Conservation (phyloP, 768 basidiomycete species). For the Psilocybe cyanescens region DNA sequence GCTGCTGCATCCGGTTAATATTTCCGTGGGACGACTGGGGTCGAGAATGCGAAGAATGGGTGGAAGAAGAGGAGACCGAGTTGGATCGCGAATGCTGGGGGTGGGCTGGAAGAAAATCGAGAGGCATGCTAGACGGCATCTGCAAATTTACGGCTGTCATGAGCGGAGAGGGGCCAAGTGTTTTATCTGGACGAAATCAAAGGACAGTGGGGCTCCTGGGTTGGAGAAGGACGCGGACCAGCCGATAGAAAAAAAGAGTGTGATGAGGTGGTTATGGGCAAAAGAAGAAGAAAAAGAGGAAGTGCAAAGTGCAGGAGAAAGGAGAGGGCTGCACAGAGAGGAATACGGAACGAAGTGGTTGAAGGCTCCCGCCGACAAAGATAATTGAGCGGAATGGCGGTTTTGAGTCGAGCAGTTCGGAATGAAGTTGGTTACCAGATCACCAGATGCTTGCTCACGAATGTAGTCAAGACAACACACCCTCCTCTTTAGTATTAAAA, state of each 20-base stretch:
- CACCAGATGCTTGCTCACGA: slow-evolving; percentile 25
- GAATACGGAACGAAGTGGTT: slow-evolving; percentile 29
- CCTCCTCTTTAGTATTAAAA: slow-evolving; percentile 18
- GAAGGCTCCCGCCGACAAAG: slow-evolving; percentile 35
- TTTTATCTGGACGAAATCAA: slow-evolving; percentile 18
- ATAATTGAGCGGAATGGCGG: slow-evolving; percentile 39
- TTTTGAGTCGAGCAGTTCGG: slow-evolving; percentile 28
- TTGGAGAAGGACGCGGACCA: slow-evolving; percentile 53
- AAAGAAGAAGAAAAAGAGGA: slow-evolving; percentile 28
- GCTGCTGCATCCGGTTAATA: slow-evolving; percentile 57
- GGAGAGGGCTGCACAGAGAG: slow-evolving; percentile 21
- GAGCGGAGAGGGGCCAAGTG: slow-evolving; percentile 14
- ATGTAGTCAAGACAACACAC: slow-evolving; percentile 48
- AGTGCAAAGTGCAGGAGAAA: slow-evolving; percentile 19
- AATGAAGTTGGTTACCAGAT: slow-evolving; percentile 41
- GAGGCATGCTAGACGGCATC: slow-evolving; percentile 65
- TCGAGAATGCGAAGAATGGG: slow-evolving; percentile 72
- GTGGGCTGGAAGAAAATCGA: slow-evolving; percentile 71
- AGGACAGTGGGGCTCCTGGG: slow-evolving; percentile 30
- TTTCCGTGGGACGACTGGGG: slow-evolving; percentile 79
- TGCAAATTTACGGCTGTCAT: slow-evolving; percentile 82
- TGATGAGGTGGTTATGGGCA: slow-evolving; percentile 25
- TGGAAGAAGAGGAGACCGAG: slow-evolving; percentile 78
- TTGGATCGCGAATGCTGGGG: slow-evolving; percentile 75
- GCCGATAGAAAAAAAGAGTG: slow-evolving; percentile 45